A percentile compares a stretch with the other conserved stretches of the same genome.
These are phyloP conservation scores for Stachybotrys chartarum DNA, from an alignment of 2,329 filamentous ascomycete genomes.

Conservation along the genomic window DNA sequence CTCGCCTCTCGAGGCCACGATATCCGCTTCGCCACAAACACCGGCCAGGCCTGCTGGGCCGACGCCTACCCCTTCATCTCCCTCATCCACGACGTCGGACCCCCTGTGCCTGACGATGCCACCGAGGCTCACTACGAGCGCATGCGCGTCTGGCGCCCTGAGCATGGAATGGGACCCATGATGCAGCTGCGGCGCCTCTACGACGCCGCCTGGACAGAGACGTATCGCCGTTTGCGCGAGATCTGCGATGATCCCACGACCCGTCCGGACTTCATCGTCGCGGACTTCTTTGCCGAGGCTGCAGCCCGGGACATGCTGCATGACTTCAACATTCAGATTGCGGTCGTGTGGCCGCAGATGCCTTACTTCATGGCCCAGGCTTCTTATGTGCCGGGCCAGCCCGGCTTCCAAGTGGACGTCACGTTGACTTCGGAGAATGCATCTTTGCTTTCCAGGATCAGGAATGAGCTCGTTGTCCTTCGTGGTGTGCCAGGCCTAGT, in stretches of 20 bases:
- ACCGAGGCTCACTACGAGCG: slow-evolving; percentile 24
- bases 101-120: slow-evolving; percentile 16
- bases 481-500: slow-evolving; percentile 20
- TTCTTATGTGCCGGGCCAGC: slow-evolving; percentile 31
- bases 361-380: slow-evolving; percentile 27
- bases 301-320: slow-evolving; percentile 30
- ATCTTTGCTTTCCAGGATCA: slow-evolving; percentile 26
- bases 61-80: slow-evolving; percentile 21
- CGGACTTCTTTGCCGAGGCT: slow-evolving; percentile 35
- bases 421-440: slow-evolving; percentile 29
- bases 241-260: slow-evolving; percentile 11
- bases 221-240: slow-evolving; percentile 10
- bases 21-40: slow-evolving; percentile 29
- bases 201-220: slow-evolving; percentile 28
- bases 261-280: slow-evolving; percentile 30
- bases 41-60: slow-evolving; percentile 27
- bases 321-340: slow-evolving; percentile 28
- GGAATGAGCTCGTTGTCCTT: slow-evolving; percentile 25
- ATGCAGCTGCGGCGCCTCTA: slow-evolving; percentile 29
- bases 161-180: slow-evolving; percentile 19
- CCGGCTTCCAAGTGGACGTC: slow-evolving; percentile 31
- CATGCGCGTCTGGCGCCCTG: slow-evolving; percentile 23
- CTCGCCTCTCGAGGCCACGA: slow-evolving; percentile 24
- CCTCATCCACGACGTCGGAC: slow-evolving; percentile 22
- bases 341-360: slow-evolving; percentile 33